These are phyloP conservation scores for Trichoderma sp. DNA, from an alignment of 2,329 filamentous ascomycete genomes.

Conservation along the genomic window DNA sequence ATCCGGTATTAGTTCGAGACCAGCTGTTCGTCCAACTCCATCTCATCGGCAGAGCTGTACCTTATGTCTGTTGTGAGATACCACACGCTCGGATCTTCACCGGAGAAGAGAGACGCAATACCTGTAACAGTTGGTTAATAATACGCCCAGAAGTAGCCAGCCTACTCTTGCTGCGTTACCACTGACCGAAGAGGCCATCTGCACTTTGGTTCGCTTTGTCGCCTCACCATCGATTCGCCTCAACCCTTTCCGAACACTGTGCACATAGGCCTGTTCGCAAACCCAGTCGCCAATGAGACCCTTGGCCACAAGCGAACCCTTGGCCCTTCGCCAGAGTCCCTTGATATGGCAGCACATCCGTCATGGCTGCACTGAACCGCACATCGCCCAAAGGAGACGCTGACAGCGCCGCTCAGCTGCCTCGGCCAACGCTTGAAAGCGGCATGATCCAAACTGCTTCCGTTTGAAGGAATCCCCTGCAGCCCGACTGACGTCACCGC, in stretches of 20 bases:
- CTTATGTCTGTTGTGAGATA: background rate
- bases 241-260: background rate
- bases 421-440: background rate
- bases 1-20: background rate
- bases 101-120: no score
- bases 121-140: no score
- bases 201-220: background rate
- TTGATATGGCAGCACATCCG: background rate
- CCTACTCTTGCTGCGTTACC: no score
- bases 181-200: background rate
- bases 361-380: background rate
- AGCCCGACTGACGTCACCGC: slow-evolving; percentile 17
- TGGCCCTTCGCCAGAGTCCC: background rate
- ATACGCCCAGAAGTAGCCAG: no score
- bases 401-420: background rate
- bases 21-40: background rate
- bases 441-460: slow-evolving; percentile 12
- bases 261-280: background rate
- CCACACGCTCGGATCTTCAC: no score
- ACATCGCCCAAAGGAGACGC: background rate
- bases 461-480: slow-evolving; percentile 16
- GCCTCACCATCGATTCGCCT: background rate
- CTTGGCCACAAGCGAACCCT: background rate
- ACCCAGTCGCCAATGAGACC: background rate
- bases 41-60: background rate